Evolutionary conservation across 2,329 filamentous ascomycete species (phyloP).

Genomic region (Pezicula radicicola): DNA sequence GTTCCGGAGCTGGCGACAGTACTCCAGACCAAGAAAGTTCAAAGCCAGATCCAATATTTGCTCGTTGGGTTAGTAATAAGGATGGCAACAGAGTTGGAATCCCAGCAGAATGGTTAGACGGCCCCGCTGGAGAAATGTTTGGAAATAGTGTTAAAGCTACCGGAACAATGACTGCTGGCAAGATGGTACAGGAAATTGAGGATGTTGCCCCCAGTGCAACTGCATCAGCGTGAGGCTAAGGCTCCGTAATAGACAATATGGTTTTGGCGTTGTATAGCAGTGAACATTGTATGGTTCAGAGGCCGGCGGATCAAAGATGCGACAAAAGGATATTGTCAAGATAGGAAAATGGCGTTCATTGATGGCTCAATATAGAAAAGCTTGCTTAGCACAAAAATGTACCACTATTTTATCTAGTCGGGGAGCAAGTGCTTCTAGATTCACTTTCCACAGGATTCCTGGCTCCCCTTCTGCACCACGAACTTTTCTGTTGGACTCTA

Average conservation of each 20-base stretch:
- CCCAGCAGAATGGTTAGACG: conserved; percentile 64
- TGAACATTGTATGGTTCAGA: too few relatives aligned
- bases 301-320: too few relatives aligned
- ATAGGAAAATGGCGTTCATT: too few relatives aligned
- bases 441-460: too few relatives aligned
- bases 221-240: background rate
- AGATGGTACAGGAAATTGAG: conserved; percentile 29
- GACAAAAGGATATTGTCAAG: too few relatives aligned
- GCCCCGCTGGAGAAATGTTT: conserved; percentile 61
- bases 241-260: background rate
- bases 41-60: conserved; percentile 57
- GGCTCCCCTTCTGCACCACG: too few relatives aligned
- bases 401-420: too few relatives aligned
- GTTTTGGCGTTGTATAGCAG: too few relatives aligned
- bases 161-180: conserved; percentile 18
- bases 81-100: conserved; percentile 62
- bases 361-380: too few relatives aligned
- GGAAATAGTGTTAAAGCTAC: conserved; percentile 22
- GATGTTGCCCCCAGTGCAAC: background rate
- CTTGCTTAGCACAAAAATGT: too few relatives aligned
- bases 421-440: too few relatives aligned
- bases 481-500: too few relatives aligned
- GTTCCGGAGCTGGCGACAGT: conserved; percentile 38
- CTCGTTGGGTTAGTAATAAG: conserved; percentile 69
- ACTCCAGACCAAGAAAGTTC: conserved; percentile 43